Conservation (phyloP, 345 rosid species). For the Psidium friedrichsthalianum region DNA sequence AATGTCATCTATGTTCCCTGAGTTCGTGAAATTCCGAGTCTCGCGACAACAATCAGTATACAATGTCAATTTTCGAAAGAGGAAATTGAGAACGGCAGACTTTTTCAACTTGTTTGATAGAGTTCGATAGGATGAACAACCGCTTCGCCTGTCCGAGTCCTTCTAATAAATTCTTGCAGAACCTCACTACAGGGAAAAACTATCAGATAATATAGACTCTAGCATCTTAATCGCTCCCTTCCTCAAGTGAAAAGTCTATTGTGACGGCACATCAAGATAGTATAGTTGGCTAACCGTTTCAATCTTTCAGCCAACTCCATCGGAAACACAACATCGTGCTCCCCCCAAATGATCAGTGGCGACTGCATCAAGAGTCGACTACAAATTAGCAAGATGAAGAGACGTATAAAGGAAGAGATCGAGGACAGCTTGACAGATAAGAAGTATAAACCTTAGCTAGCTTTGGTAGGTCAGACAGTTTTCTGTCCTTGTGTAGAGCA, state of each 20-base stretch:
- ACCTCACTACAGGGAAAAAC: neutral
- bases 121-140: neutral
- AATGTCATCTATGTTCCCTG: neutral
- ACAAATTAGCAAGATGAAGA: neutral
- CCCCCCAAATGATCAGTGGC: conserved; percentile 72
- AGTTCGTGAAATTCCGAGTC: neutral
- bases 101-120: neutral
- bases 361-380: conserved; percentile 31
- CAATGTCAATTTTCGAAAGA: neutral
- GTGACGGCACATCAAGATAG: neutral
- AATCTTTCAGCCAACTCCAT: conserved; percentile 69
- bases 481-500: conserved; percentile 61
- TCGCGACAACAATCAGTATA: neutral
- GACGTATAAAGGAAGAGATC: neutral
- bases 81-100: neutral
- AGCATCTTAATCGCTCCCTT: neutral
- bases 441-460: conserved; percentile 44
- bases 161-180: neutral
- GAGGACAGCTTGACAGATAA: neutral
- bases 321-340: conserved; percentile 71
- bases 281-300: conserved; percentile 23
- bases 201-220: neutral
- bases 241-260: neutral
- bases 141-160: neutral
- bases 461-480: conserved; percentile 55